phyloP scores from a whole-genome alignment of 2,329 filamentous ascomycete genomes.

The Colletotrichum lini region DNA sequence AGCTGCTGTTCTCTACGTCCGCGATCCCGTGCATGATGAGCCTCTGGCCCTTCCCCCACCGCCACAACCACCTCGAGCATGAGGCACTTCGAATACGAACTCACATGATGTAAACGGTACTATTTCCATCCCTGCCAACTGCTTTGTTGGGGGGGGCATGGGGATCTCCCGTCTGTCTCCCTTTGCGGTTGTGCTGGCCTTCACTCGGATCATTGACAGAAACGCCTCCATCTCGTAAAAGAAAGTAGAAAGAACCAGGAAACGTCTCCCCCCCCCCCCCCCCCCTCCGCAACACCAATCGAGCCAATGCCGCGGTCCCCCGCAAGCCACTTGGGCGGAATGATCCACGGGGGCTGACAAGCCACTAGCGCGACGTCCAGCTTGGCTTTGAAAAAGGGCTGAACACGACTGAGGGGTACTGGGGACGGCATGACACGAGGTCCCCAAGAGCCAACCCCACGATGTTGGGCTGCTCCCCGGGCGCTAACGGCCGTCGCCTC shows the following conservation, averaged over 20 bases:
- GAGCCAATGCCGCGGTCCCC: conserved; percentile 10
- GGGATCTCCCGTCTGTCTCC: not conserved
- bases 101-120: not conserved
- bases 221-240: not conserved
- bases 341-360: conserved; percentile 12
- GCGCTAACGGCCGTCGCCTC: not conserved
- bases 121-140: conserved; percentile 16
- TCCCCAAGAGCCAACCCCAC: not conserved
- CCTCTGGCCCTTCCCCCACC: not conserved
- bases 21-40: not conserved
- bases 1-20: not conserved
- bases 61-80: conserved; percentile 14
- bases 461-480: not conserved
- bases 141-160: no score
- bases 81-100: conserved; percentile 22
- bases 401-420: not conserved
- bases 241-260: not conserved
- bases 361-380: not conserved
- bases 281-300: not conserved
- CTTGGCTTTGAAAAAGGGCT: not conserved
- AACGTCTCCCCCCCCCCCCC: not conserved
- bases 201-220: not conserved
- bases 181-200: no score
- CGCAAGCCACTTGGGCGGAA: conserved; percentile 19
- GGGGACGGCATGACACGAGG: not conserved